Evolutionary conservation across 192 early-diverging fungal species (phyloP).

Genomic region (Obelidium mucronatum): DNA sequence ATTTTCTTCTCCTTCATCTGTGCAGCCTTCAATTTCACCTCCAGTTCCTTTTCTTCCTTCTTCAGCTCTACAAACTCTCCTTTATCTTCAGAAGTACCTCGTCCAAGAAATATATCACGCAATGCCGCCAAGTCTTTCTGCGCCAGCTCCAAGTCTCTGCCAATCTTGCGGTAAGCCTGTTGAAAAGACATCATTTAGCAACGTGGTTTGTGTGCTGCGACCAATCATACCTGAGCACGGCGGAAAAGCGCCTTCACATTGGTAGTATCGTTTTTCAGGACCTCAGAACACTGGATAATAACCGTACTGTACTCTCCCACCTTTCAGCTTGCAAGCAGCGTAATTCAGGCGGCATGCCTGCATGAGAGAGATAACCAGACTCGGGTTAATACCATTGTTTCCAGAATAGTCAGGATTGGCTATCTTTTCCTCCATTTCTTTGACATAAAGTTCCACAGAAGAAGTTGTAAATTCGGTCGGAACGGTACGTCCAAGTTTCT

Average conservation of each 20-base stretch:
- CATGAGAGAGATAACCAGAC: slow-evolving; percentile 42
- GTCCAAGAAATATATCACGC: slow-evolving; percentile 4
- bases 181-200: background rate
- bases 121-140: slow-evolving; percentile 47
- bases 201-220: too few relatives aligned
- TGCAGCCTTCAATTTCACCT: slow-evolving; percentile 44
- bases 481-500: background rate
- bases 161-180: slow-evolving; percentile 55
- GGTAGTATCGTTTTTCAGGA: slow-evolving; percentile 49
- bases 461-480: slow-evolving; percentile 23
- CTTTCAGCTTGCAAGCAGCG: slow-evolving; percentile 61
- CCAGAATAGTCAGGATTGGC: background rate
- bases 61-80: slow-evolving; percentile 53
- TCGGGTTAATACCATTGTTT: slow-evolving; percentile 14
- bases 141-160: slow-evolving; percentile 63
- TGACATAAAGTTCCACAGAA: background rate
- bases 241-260: slow-evolving; percentile 63
- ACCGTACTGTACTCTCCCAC: slow-evolving; percentile 52
- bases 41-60: slow-evolving; percentile 42
- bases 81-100: slow-evolving; percentile 19
- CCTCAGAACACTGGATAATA: slow-evolving; percentile 55
- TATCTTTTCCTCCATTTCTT: slow-evolving; percentile 3
- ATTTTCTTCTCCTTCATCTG: slow-evolving; percentile 54
- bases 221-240: slow-evolving; percentile 37
- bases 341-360: slow-evolving; percentile 55